Percentiles rank a stretch among this genome's conserved stretches.
Evolutionary conservation across 2,329 filamentous ascomycete species (phyloP).

Genomic region (Cladophialophora exuberans): DNA sequence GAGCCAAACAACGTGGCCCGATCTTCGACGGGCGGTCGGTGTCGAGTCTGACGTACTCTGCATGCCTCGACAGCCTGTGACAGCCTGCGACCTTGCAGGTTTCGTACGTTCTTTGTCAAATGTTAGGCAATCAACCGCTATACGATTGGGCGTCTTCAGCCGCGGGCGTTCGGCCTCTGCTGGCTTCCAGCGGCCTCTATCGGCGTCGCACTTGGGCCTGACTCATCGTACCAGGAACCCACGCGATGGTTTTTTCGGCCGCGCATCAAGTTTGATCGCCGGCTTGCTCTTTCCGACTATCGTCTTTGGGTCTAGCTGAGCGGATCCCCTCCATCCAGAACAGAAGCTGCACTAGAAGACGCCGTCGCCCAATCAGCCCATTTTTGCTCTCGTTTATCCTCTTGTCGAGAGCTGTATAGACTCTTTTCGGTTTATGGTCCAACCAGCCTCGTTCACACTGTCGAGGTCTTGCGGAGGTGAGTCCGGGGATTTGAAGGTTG

Average conservation of each 20-base stretch:
- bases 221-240: slow-evolving; percentile 8
- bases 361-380: background rate
- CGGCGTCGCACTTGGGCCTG: background rate
- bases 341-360: slow-evolving; percentile 8
- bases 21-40: slow-evolving; percentile 3
- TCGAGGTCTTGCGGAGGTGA: background rate
- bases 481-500: background rate
- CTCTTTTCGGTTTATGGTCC: slow-evolving; percentile 1
- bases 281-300: slow-evolving; percentile 9
- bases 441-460: slow-evolving; percentile 11
- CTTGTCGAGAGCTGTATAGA: background rate
- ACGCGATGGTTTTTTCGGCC: slow-evolving; percentile 9
- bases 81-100: slow-evolving; percentile 5
- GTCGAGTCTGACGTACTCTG: slow-evolving; percentile 18
- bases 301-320: slow-evolving; percentile 9
- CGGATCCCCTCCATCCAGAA: slow-evolving; percentile 1
- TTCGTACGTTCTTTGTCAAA: slow-evolving; percentile 9
- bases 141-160: background rate
- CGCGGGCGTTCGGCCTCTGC: slow-evolving; percentile 1
- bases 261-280: slow-evolving; percentile 1
- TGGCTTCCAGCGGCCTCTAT: background rate
- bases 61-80: no score
- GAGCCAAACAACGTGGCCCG: background rate
- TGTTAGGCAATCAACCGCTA: slow-evolving; percentile 9
- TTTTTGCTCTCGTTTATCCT: background rate